Evolutionary conservation across 768 basidiomycete genomes (phyloP).

Genomic region (Collybia mongolica): DNA sequence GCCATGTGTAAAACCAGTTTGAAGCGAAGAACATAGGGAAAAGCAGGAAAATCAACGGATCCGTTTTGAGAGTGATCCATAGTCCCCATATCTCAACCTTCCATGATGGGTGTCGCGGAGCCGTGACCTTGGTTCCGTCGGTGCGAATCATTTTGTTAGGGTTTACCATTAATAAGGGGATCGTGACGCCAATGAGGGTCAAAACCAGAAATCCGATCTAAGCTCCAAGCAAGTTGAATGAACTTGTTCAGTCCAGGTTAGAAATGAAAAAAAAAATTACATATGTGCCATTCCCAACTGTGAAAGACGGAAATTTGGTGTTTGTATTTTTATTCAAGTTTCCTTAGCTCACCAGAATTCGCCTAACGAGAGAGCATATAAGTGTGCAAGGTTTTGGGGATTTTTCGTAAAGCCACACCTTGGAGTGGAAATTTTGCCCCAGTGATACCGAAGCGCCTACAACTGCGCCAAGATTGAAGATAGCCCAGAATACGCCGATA

Average conservation of each 20-base stretch:
- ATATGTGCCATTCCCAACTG: slow-evolving; percentile 75
- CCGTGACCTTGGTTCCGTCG: slow-evolving; percentile 67
- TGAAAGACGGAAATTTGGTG: background rate
- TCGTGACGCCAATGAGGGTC: slow-evolving; percentile 61
- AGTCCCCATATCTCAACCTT: slow-evolving; percentile 73
- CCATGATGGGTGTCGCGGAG: slow-evolving; percentile 74
- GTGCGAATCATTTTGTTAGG: slow-evolving; percentile 72
- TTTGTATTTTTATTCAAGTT: background rate
- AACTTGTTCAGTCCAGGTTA: background rate
- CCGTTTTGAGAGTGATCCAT: slow-evolving; percentile 63
- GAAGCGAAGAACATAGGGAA: slow-evolving; percentile 88
- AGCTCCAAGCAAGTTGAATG: background rate
- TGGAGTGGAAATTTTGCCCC: slow-evolving; percentile 65
- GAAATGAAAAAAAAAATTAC: slow-evolving; percentile 36
- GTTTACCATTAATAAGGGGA: slow-evolving; percentile 71
- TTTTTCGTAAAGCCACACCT: slow-evolving; percentile 32
- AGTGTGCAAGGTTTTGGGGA: background rate
- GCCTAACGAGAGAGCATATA: slow-evolving; percentile 24
- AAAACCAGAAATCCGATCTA: slow-evolving; percentile 81
- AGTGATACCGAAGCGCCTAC: slow-evolving; percentile 77
- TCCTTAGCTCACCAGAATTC: slow-evolving; percentile 33
- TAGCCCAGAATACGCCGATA: slow-evolving; percentile 81
- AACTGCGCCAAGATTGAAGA: slow-evolving; percentile 82
- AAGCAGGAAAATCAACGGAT: slow-evolving; percentile 70
- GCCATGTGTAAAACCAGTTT: slow-evolving; percentile 89